phyloP scores from a whole-genome alignment of 164 flowering plant genomes.

The Vitis rotundifolia region DNA sequence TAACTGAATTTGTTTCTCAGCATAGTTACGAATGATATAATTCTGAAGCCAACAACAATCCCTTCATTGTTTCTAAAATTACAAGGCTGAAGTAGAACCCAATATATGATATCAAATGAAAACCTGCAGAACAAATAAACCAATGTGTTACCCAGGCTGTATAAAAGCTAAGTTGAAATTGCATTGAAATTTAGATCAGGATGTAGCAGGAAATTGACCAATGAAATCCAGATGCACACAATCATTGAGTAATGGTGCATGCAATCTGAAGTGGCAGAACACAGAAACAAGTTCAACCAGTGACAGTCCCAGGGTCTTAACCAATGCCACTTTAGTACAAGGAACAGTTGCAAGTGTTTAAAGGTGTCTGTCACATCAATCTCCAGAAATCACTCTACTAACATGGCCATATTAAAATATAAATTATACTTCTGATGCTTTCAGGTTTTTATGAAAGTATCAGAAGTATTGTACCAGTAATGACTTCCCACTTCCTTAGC shows the following conservation, averaged over 20 bases:
- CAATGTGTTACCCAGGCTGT: neutral
- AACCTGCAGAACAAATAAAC: conserved; percentile 22
- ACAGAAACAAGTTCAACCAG: neutral
- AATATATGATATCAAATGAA: neutral
- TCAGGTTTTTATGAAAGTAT: too few relatives aligned
- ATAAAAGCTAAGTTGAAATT: too few relatives aligned
- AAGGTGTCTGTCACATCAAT: neutral
- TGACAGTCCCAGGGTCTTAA: too few relatives aligned
- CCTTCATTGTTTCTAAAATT: conserved; percentile 5
- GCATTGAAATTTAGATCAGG: too few relatives aligned
- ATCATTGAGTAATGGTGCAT: neutral
- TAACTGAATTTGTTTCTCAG: neutral
- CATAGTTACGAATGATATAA: conserved; percentile 1
- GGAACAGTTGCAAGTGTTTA: neutral
- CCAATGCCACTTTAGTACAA: too few relatives aligned
- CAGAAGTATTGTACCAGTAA: too few relatives aligned
- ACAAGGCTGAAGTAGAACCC: conserved; percentile 9
- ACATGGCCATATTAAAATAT: too few relatives aligned
- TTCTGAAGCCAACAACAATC: conserved; percentile 4
- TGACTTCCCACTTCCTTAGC: too few relatives aligned
- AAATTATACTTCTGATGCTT: too few relatives aligned
- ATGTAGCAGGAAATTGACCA: too few relatives aligned
- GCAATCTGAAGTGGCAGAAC: neutral
- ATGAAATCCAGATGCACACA: too few relatives aligned
- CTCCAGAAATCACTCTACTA: too few relatives aligned